Percentiles rank a stretch among this genome's conserved stretches.
These are phyloP conservation scores for Globisporangium paroecandrum DNA, from an alignment of 352 stramenopile genomes.

Conservation along the genomic window DNA sequence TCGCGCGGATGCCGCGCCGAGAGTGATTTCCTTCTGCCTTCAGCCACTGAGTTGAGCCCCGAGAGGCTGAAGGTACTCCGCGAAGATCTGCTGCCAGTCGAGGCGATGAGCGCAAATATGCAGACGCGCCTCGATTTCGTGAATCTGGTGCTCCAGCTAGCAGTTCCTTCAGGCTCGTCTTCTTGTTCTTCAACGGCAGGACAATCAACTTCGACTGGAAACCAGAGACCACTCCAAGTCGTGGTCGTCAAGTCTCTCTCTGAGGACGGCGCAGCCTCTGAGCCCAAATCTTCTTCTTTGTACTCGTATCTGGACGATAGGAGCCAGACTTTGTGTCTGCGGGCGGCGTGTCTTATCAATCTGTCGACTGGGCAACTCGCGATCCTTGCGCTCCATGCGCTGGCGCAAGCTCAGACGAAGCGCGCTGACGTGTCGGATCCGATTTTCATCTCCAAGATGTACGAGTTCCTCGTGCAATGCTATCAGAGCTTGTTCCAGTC, in stretches of 20 bases:
- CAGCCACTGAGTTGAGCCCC: neutral
- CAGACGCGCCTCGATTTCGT: conserved; percentile 30
- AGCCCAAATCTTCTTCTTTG: neutral
- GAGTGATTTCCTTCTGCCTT: neutral
- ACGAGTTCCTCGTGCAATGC: conserved; percentile 48
- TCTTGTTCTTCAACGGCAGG: neutral
- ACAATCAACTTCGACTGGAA: neutral
- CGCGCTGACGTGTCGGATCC: conserved; percentile 43
- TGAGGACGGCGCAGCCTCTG: neutral
- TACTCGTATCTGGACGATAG: conserved; percentile 17
- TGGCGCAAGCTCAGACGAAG: conserved; percentile 29
- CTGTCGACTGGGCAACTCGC: conserved; percentile 50
- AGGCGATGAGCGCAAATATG: conserved; percentile 30
- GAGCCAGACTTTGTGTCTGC: conserved; percentile 33
- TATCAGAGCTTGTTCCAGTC: conserved; percentile 59
- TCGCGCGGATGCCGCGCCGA: conserved; percentile 3
- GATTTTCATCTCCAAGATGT: conserved; percentile 46
- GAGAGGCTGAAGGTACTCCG: neutral
- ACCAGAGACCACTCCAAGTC: conserved; percentile 10
- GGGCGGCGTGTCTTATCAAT: conserved; percentile 26
- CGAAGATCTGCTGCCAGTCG: neutral
- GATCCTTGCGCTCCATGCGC: conserved; percentile 51
- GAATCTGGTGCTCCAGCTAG: conserved; percentile 27
- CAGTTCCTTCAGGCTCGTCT: neutral
- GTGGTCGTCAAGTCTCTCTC: conserved; percentile 15